phyloP scores from a whole-genome alignment of 129 eudicot species.

The Sambucus nigra region DNA sequence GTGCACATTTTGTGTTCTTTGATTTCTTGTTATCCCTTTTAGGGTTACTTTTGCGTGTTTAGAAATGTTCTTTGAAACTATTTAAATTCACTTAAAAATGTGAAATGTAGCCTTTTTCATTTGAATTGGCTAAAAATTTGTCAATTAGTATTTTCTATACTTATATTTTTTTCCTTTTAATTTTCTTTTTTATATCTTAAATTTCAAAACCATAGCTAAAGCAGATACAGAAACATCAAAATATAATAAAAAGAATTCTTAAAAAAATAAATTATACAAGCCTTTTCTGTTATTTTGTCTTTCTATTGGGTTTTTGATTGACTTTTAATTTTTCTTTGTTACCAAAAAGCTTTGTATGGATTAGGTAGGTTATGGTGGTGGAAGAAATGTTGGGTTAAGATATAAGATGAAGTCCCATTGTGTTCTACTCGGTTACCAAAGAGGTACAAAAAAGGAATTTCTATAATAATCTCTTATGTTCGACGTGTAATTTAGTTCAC shows the following conservation, averaged over 20 bases:
- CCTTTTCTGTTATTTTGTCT: not conserved
- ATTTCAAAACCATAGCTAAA: too few relatives aligned
- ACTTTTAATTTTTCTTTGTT: not conserved
- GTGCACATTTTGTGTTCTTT: too few relatives aligned
- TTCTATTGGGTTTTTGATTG: not conserved
- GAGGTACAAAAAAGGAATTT: too few relatives aligned
- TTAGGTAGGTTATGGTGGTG: not conserved
- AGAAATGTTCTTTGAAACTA: too few relatives aligned
- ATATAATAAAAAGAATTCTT: not conserved
- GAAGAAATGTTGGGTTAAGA: not conserved
- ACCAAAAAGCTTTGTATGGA: not conserved
- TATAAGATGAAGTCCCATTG: not conserved
- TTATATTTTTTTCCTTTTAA: too few relatives aligned
- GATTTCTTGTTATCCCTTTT: not conserved
- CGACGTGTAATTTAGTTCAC: not conserved
- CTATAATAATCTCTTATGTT: too few relatives aligned
- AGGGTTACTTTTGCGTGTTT: too few relatives aligned
- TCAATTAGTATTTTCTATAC: not conserved
- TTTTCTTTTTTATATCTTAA: too few relatives aligned
- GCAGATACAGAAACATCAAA: too few relatives aligned
- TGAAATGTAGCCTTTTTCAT: not conserved
- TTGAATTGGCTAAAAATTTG: not conserved
- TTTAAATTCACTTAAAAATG: too few relatives aligned
- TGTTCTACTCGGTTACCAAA: not conserved
- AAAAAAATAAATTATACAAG: too few relatives aligned